Base-by-base conservation (phyloP, 2,329 filamentous ascomycete species). In the Ustilaginoidea virens region DNA sequence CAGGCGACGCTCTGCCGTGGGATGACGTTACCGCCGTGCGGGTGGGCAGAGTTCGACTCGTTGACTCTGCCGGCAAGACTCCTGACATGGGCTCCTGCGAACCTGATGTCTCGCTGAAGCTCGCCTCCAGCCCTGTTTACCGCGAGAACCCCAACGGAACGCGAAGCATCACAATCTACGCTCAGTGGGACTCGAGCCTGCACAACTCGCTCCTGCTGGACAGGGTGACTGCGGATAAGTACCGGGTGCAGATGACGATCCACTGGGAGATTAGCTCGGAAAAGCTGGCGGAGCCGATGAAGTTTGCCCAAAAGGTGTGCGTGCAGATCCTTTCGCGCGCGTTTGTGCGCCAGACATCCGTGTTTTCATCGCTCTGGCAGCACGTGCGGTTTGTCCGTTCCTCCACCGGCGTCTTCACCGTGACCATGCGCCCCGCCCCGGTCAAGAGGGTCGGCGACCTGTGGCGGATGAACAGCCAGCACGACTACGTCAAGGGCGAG, bases 401-500 rank as follows among this genome's bases (percentile, higher is more conserved):
- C 6, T 81, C 79, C 0, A 81, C 82, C 13, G 75, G 74, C 25
- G 81, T 93, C 33, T 98, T 92, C 53, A 85, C 81, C 2, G 60
- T 96, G 28, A 75, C 75, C 5, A 76, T 96, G 52, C 77, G 83
- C 17, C 90, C 90, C 0, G 76, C 82, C 6, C 85, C 85, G 3
- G 85, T 92, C 28, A 94, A 94, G 54, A 72, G 82, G 26, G 82
- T 85, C 1, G 83, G 83, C 3, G 90, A 98, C 48, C 63, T 98
- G 9, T 98, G 90, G 90, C 74, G 90, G 31, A 83, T 96, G 74
- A 92, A 85, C 51, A 96, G 86, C 11, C 77, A 82, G 34, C 80
- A 92, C 44, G 83, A 92, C 49, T 96, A 94, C 47, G 81, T 98
- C 43, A 94, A 93, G 51, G 90, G 90, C 31, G 86, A 98, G 53